Percentiles rank a stretch among this genome's conserved stretches.
Conservation (phyloP, 176 grass and related monocot species). For the Calamus simplicifolius region DNA sequence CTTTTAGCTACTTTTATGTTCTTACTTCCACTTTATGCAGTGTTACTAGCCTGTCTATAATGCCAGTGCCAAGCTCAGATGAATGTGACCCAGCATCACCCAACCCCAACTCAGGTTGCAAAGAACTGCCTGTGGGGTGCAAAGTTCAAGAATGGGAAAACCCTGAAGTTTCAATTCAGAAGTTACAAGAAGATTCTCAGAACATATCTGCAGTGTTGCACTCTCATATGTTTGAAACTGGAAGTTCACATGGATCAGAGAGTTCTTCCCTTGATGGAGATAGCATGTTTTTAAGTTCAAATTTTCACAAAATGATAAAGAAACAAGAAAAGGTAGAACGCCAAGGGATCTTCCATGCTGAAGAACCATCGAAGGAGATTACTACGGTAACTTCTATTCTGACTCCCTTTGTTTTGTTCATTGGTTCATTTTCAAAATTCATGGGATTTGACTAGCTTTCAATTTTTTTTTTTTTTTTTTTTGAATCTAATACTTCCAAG, state of each 20-base stretch:
- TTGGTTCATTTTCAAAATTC: slow-evolving; percentile 1
- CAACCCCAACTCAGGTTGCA: not conserved
- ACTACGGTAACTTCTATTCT: slow-evolving; percentile 28
- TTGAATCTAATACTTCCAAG: not conserved
- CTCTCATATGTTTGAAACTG: too few species aligned
- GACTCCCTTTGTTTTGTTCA: not conserved
- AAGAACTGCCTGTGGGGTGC: not conserved
- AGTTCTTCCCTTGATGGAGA: not conserved
- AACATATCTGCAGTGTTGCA: not conserved
- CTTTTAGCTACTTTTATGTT: not conserved
- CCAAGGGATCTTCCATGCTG: not conserved
- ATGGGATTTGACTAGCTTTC: not conserved
- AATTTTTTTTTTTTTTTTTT: too few species aligned
- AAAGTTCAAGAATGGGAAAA: slow-evolving; percentile 21
- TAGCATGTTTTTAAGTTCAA: slow-evolving; percentile 19
- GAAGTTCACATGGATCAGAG: not conserved
- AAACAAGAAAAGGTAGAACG: not conserved
- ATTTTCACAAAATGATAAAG: slow-evolving; percentile 27
- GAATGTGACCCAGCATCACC: slow-evolving; percentile 22
- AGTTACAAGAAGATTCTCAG: not conserved
- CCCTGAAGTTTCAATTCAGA: not conserved
- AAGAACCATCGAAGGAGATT: slow-evolving; percentile 36
- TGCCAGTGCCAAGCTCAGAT: slow-evolving; percentile 26
- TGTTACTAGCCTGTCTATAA: slow-evolving; percentile 8
- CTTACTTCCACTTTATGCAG: not conserved